phyloP scores from a whole-genome alignment of 1,284 basidiomycete species.

The Cryptococcus sp. region DNA sequence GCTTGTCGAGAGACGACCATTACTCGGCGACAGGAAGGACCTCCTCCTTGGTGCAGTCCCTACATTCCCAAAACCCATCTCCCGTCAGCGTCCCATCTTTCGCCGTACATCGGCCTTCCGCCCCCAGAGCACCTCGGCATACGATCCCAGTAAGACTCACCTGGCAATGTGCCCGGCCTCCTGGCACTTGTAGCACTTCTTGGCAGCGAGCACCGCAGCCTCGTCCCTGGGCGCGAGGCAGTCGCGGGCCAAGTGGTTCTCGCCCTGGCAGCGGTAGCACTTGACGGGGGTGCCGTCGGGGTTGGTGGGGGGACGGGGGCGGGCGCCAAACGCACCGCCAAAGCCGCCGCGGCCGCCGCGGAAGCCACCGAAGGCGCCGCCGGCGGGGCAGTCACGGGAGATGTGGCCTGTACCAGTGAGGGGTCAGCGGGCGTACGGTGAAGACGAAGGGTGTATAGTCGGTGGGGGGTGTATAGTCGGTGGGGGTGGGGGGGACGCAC shows the following conservation, averaged over 20 bases:
- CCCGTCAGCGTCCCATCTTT: neutral
- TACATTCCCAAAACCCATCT: neutral
- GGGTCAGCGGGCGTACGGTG: neutral
- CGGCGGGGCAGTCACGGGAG: constrained; percentile 36
- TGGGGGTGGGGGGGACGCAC: constrained; percentile 10
- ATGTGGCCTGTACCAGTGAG: constrained; percentile 35
- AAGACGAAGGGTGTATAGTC: neutral
- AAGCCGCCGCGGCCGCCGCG: constrained; percentile 29
- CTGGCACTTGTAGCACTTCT: constrained; percentile 51
- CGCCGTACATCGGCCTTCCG: neutral
- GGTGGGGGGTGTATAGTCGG: too few relatives aligned
- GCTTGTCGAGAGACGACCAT: too few relatives aligned
- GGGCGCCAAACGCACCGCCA: constrained; percentile 20
- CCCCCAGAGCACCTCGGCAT: too few relatives aligned
- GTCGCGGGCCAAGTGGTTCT: constrained; percentile 49
- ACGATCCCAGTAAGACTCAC: constrained; percentile 5
- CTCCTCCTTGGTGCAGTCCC: constrained; percentile 22
- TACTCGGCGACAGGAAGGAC: constrained; percentile 13
- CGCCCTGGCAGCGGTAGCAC: constrained; percentile 50
- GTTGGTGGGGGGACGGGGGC: constrained; percentile 23
- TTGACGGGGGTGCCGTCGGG: constrained; percentile 47
- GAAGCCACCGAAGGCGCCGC: constrained; percentile 23
- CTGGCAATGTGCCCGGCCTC: constrained; percentile 47
- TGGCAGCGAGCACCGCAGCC: constrained; percentile 34
- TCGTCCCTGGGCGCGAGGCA: constrained; percentile 48